Evolutionary conservation across 2,329 filamentous ascomycete genomes (phyloP).

Genomic region (Alternaria solani): DNA sequence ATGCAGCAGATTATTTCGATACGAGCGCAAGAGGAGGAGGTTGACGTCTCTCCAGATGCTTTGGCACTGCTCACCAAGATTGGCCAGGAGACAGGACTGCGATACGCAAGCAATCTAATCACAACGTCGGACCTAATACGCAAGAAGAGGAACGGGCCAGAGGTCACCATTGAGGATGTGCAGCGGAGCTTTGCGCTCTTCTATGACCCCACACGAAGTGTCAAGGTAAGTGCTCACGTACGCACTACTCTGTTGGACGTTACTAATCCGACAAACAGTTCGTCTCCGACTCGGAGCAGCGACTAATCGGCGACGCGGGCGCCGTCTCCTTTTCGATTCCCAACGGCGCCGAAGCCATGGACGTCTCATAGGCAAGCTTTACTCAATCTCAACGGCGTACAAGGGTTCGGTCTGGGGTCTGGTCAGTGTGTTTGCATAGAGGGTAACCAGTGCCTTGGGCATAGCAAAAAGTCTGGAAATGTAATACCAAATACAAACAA

Average conservation of each 20-base stretch:
- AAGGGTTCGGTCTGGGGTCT: constrained; percentile 26
- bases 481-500: constrained; percentile 3
- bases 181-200: constrained; percentile 94
- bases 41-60: constrained; percentile 88
- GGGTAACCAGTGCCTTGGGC: constrained; percentile 1
- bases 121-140: constrained; percentile 89
- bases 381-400: constrained; percentile 26
- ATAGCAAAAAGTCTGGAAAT: constrained; percentile 13
- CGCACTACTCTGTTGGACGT: neutral
- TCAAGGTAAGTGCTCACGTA: constrained; percentile 61
- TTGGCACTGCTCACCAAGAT: constrained; percentile 95
- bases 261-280: constrained; percentile 61
- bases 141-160: constrained; percentile 83
- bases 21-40: constrained; percentile 93
- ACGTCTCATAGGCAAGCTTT: constrained; percentile 61
- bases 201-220: constrained; percentile 86
- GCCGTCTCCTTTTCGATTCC: constrained; percentile 71
- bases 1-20: constrained; percentile 93
- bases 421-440: constrained; percentile 33
- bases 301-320: constrained; percentile 88
- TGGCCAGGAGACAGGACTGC: constrained; percentile 86
- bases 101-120: constrained; percentile 98
- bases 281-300: constrained; percentile 87
- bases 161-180: constrained; percentile 86
- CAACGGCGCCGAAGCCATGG: constrained; percentile 72